phyloP scores from a whole-genome alignment of 2,329 filamentous ascomycete genomes.

The Pleoardoris graminearum region DNA sequence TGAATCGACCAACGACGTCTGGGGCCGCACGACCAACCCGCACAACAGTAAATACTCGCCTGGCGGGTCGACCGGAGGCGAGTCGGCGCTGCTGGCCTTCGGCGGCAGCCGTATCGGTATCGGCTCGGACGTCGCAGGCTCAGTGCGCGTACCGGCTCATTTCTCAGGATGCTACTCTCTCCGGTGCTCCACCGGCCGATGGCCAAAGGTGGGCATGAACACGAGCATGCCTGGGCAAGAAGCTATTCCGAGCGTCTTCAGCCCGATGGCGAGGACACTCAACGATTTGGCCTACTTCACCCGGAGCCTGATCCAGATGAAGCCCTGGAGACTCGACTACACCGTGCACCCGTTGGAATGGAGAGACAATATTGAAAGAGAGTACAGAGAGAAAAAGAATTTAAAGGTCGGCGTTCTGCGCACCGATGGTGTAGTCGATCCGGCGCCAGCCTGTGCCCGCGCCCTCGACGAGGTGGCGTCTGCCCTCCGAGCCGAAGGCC shows the following conservation, averaged over 20 bases:
- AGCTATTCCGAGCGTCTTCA: constrained; percentile 85
- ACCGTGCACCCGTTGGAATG: constrained; percentile 84
- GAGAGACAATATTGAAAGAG: constrained; percentile 64
- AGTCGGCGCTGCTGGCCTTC: constrained; percentile 78
- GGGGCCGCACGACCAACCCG: constrained; percentile 81
- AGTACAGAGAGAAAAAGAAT: constrained; percentile 63
- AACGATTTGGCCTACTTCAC: constrained; percentile 85
- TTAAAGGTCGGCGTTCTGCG: constrained; percentile 76
- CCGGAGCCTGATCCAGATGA: constrained; percentile 73
- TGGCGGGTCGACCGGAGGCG: constrained; percentile 85
- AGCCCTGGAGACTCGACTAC: constrained; percentile 88
- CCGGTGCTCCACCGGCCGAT: constrained; percentile 84
- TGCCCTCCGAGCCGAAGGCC: constrained; percentile 71
- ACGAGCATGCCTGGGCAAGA: constrained; percentile 94
- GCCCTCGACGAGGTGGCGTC: constrained; percentile 71
- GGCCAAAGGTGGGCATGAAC: constrained; percentile 81
- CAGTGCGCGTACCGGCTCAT: constrained; percentile 82
- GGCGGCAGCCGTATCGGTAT: constrained; percentile 84
- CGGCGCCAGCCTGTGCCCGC: constrained; percentile 79
- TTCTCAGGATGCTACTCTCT: constrained; percentile 88
- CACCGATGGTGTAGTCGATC: constrained; percentile 81
- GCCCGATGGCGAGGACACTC: constrained; percentile 86
- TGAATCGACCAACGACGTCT: constrained; percentile 77
- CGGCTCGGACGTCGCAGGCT: constrained; percentile 88
- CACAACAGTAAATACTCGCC: constrained; percentile 84